A percentile compares a stretch with the other conserved stretches of the same genome.
Evolutionary conservation across 495 filamentous ascomycete genomes (phyloP).

Genomic region (Aspergillus diversus): DNA sequence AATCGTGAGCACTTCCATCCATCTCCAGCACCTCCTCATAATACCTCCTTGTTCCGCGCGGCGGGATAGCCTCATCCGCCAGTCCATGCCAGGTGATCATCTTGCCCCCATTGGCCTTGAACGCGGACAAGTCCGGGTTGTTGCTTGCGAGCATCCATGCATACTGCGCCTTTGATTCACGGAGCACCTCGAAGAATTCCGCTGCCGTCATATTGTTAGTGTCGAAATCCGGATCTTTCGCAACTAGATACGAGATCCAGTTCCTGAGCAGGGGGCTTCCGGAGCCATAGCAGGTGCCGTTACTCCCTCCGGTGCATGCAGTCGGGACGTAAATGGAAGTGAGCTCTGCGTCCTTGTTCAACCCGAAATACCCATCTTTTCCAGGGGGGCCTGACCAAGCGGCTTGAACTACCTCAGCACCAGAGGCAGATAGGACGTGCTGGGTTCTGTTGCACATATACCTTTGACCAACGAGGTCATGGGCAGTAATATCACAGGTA

Average conservation of each 20-base stretch:
- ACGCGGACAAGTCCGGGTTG: slow-evolving; percentile 39
- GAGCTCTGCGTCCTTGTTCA: slow-evolving; percentile 16
- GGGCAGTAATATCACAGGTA: slow-evolving; percentile 53
- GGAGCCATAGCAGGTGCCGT: slow-evolving; percentile 1
- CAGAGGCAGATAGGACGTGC: slow-evolving; percentile 31
- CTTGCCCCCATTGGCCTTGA: slow-evolving; percentile 41
- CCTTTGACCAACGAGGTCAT: slow-evolving; percentile 51
- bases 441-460: slow-evolving; percentile 41
- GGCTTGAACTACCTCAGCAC: slow-evolving; percentile 31
- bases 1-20: slow-evolving; percentile 25
- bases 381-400: slow-evolving; percentile 32
- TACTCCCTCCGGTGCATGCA: neutral
- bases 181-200: slow-evolving; percentile 26
- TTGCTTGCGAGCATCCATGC: slow-evolving; percentile 36
- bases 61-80: slow-evolving; percentile 25
- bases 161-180: slow-evolving; percentile 22
- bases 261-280: slow-evolving; percentile 15
- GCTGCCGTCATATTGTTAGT: slow-evolving; percentile 28
- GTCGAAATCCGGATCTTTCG: slow-evolving; percentile 42
- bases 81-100: slow-evolving; percentile 47
- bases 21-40: slow-evolving; percentile 22
- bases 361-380: slow-evolving; percentile 23
- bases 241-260: slow-evolving; percentile 45
- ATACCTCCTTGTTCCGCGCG: slow-evolving; percentile 24
- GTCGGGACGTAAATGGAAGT: slow-evolving; percentile 3